Percentiles rank a stretch among this genome's conserved stretches.
Conservation (phyloP, 148 eudicot genomes). For the Oxyria digyna region DNA sequence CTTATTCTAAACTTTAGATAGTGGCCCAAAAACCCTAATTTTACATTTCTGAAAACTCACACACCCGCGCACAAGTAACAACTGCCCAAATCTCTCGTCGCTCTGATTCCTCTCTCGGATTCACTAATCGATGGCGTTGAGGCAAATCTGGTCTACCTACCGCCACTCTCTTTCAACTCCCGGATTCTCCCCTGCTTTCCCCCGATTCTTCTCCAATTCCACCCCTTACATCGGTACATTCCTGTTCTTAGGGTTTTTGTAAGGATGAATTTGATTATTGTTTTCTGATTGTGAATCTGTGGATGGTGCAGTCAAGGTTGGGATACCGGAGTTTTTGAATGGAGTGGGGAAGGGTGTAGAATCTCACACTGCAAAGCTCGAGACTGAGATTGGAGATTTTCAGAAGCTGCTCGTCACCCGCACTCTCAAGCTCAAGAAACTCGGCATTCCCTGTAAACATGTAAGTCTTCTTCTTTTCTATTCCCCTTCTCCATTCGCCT, state of each 20-base stretch:
- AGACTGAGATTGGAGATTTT: slow-evolving; percentile 61
- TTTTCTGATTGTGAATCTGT: neutral
- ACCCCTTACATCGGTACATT: slow-evolving; percentile 22
- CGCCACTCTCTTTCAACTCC: neutral
- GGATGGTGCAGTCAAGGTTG: slow-evolving; percentile 47
- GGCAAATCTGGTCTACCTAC: neutral
- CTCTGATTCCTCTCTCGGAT: neutral
- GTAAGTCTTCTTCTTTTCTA: slow-evolving; percentile 22
- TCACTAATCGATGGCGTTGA: neutral
- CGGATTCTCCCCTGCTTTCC: neutral
- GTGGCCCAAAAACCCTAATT: neutral
- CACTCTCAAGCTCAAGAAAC: slow-evolving; percentile 73
- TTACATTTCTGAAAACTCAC: neutral
- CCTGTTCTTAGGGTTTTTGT: neutral
- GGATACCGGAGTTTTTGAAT: slow-evolving; percentile 72
- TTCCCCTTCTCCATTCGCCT: neutral
- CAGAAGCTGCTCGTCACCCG: slow-evolving; percentile 66
- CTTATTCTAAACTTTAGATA: too few relatives aligned
- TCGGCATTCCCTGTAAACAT: slow-evolving; percentile 68
- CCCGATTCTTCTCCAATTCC: slow-evolving; percentile 23
- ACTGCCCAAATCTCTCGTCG: neutral
- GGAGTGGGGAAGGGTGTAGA: slow-evolving; percentile 69
- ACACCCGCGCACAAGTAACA: neutral
- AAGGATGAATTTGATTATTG: neutral
- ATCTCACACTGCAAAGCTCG: slow-evolving; percentile 63